These are phyloP conservation scores for Blastobotrys aristatus DNA, from an alignment of 1,139 yeast genomes.

Conservation along the genomic window DNA sequence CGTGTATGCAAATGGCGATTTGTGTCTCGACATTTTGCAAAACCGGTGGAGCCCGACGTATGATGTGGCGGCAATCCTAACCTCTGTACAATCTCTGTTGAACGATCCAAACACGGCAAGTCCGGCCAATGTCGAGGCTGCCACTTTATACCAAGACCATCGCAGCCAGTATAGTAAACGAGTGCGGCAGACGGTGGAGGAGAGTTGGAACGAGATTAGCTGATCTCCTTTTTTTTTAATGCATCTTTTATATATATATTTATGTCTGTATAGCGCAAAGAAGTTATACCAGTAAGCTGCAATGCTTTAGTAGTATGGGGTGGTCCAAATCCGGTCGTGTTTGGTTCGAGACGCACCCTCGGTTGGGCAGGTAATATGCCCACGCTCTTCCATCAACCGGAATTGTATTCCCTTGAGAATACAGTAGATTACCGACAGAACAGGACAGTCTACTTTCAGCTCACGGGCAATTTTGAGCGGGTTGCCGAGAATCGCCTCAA, in stretches of 20 bases:
- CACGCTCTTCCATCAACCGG: conserved; percentile 51
- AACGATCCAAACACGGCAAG: conserved; percentile 96
- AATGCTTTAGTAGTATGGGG: conserved; percentile 8
- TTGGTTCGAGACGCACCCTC: conserved; percentile 20
- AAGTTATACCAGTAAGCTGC: neutral
- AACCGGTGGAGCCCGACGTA: conserved; percentile 99
- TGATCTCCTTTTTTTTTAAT: neutral
- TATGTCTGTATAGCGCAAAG: neutral
- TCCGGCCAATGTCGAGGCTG: conserved; percentile 98
- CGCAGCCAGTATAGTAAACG: conserved; percentile 86
- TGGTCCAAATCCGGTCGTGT: conserved; percentile 8
- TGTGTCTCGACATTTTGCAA: conserved; percentile 91
- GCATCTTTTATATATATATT: neutral
- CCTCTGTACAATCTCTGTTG: conserved; percentile 78
- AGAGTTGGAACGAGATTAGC: conserved; percentile 34
- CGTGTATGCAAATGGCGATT: conserved; percentile 91
- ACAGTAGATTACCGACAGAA: conserved; percentile 50
- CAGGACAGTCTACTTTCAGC: conserved; percentile 55
- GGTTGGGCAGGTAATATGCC: conserved; percentile 43
- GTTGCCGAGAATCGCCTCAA: conserved; percentile 67
- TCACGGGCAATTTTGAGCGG: conserved; percentile 57
- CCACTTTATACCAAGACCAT: conserved; percentile 91
- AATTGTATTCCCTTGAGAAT: conserved; percentile 57
- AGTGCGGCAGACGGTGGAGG: conserved; percentile 89
- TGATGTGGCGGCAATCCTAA: conserved; percentile 93